A percentile compares a stretch with the other conserved stretches of the same genome.
Evolutionary conservation across 257 asterid species (phyloP).

Genomic region (Osmanthus fragrans): DNA sequence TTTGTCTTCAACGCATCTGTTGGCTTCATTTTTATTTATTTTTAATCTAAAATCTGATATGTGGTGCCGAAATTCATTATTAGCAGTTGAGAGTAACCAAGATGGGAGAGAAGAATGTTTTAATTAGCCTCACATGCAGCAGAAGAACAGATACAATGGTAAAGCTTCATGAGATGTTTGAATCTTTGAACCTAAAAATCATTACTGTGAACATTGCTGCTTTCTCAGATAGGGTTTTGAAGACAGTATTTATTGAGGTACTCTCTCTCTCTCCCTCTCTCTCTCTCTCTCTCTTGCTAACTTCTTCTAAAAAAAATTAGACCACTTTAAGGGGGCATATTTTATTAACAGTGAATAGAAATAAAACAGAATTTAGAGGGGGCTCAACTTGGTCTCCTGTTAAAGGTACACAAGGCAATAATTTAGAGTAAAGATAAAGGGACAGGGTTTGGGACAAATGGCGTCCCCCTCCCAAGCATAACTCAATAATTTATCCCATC

Average conservation of each 20-base stretch:
- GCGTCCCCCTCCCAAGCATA: too few species aligned
- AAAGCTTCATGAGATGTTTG: slow-evolving; percentile 67
- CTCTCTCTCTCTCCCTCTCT: background rate
- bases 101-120: slow-evolving; percentile 65
- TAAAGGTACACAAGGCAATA: too few species aligned
- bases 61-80: background rate
- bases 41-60: background rate
- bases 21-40: background rate
- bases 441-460: too few species aligned
- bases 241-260: slow-evolving; percentile 75
- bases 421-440: too few species aligned
- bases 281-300: background rate
- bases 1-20: too few species aligned
- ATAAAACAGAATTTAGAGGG: too few species aligned
- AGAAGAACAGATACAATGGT: slow-evolving; percentile 76
- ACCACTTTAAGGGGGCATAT: too few species aligned
- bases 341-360: too few species aligned
- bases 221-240: slow-evolving; percentile 60
- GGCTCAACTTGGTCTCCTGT: too few species aligned
- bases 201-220: slow-evolving; percentile 64
- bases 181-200: slow-evolving; percentile 67
- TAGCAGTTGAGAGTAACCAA: slow-evolving; percentile 64
- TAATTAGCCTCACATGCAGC: slow-evolving; percentile 72
- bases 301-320: background rate
- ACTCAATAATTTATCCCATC: too few species aligned